Base-by-base conservation (phyloP, 176 grass and related monocot species). In the Aegilops longissima region DNA sequence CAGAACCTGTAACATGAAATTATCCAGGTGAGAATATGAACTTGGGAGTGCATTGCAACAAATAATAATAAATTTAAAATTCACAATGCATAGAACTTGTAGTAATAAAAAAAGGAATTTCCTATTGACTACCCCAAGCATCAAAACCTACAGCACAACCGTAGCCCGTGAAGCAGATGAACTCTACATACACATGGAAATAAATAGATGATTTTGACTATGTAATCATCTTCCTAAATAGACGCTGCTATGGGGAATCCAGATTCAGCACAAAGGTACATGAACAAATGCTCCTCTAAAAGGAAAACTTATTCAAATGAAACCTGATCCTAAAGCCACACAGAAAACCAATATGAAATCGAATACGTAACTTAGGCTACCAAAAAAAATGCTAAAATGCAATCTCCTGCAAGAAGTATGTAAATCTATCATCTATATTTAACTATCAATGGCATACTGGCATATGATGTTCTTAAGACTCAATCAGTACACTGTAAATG, bases 1-100 rank as follows among this genome's bases (percentile, higher is more conserved):
- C 66, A 98, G 67, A 82, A 98, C 97, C 96, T 98, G 82, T 39
- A 13, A 59, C 23, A 88, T 61, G n/a, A 78, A 83, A 56, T 21
- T 17, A 25, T 72, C 42, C 30, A 85, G 54, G 29, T 91, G 9
- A 85, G 72, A 72, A 13, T 59, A 77, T 62, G 14, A 58, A 47
- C n/a, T 34, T 76, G 24, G 66, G 9, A 49, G 44, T 18, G 29
- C 52, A 84, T 5, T 67, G n/a, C 64, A 70, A 5, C 11, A 82
- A 77, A 36, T 70, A 61, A 70, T 39, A 82, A 79, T 9, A 54
- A 5, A 71, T 24, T 65, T 52, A 68, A 89, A 69, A 77, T 35
- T 27, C 18, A 2, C n/a, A 51, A 82, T 36, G 25, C 45, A 24
- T 45, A 83, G 17, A 70, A 70, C 27, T 76, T 68, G 6, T 44